Evolutionary conservation across 768 basidiomycete genomes (phyloP).

Genomic region (Russula emetica): DNA sequence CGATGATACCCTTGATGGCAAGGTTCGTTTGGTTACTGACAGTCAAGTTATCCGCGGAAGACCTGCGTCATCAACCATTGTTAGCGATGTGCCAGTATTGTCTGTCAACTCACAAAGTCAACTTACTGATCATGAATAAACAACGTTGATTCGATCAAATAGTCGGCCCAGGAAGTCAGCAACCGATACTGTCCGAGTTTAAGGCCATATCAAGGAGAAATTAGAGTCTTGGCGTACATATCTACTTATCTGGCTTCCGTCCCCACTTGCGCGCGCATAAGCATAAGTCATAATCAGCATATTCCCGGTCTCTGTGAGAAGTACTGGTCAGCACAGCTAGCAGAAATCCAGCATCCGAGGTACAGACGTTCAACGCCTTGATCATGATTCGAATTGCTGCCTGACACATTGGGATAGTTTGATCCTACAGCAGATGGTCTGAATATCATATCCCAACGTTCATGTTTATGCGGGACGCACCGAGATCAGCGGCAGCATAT

Average conservation of each 20-base stretch:
- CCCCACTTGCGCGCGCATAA: constrained; percentile 31
- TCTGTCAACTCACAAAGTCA: constrained; percentile 47
- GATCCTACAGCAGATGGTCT: constrained; percentile 4
- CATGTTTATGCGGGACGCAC: constrained; percentile 4
- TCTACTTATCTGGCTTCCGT: constrained; percentile 30
- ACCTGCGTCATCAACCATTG: constrained; percentile 17
- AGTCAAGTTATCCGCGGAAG: constrained; percentile 12
- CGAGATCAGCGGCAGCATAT: constrained; percentile 29
- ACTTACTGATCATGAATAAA: constrained; percentile 50
- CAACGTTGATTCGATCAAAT: constrained; percentile 37
- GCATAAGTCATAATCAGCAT: constrained; percentile 38
- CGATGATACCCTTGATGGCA: constrained; percentile 67
- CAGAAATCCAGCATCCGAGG: background rate
- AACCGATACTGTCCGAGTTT: constrained; percentile 29
- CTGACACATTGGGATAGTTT: constrained; percentile 16
- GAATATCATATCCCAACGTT: background rate
- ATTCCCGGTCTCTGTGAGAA: constrained; percentile 33
- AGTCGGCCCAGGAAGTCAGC: constrained; percentile 35
- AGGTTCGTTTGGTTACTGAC: constrained; percentile 62
- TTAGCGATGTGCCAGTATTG: constrained; percentile 27
- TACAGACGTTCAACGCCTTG: constrained; percentile 22
- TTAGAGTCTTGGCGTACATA: constrained; percentile 21
- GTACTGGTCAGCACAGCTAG: background rate
- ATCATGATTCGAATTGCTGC: background rate
- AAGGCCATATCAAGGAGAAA: background rate